Evolutionary conservation across 225 moss, liverwort and hornwort genomes (phyloP).

Genomic region (Antitrichia curtipendula): DNA sequence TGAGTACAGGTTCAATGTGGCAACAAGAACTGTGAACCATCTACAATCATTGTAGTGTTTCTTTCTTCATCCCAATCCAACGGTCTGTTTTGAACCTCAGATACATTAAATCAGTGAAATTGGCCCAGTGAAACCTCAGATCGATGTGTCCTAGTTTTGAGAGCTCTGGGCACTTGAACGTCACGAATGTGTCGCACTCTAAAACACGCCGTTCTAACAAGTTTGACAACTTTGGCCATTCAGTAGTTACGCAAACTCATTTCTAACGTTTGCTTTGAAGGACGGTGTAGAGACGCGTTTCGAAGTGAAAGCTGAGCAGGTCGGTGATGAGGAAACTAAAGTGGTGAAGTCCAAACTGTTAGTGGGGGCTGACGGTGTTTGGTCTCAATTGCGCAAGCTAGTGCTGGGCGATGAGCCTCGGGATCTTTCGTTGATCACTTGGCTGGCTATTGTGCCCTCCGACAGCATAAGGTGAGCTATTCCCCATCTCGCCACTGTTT

Average conservation of each 20-base stretch:
- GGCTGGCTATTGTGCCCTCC: slow-evolving; percentile 18
- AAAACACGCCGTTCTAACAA: not conserved
- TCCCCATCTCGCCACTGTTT: not conserved
- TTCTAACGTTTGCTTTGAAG: slow-evolving; percentile 1
- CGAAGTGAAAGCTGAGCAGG: slow-evolving; percentile 4
- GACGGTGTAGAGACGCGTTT: slow-evolving; percentile 27
- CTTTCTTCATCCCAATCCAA: not conserved
- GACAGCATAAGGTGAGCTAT: slow-evolving; percentile 9
- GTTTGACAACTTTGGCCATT: not conserved
- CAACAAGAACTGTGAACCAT: not conserved
- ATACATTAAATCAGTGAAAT: not conserved
- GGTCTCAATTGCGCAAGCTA: slow-evolving; percentile 33
- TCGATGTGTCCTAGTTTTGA: not conserved
- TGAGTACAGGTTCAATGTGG: not conserved
- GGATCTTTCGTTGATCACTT: slow-evolving; percentile 30
- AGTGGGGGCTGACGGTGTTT: slow-evolving; percentile 34
- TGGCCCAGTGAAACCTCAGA: not conserved
- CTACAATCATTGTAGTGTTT: not conserved
- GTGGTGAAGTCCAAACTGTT: slow-evolving; percentile 35
- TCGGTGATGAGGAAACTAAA: not conserved
- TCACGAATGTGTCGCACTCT: not conserved
- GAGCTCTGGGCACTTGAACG: not conserved
- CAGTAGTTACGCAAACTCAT: not conserved
- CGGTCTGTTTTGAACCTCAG: not conserved
- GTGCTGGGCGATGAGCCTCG: slow-evolving; percentile 51